Evolutionary conservation across 2,329 filamentous ascomycete species (phyloP).

Genomic region (Hortaea werneckii): DNA sequence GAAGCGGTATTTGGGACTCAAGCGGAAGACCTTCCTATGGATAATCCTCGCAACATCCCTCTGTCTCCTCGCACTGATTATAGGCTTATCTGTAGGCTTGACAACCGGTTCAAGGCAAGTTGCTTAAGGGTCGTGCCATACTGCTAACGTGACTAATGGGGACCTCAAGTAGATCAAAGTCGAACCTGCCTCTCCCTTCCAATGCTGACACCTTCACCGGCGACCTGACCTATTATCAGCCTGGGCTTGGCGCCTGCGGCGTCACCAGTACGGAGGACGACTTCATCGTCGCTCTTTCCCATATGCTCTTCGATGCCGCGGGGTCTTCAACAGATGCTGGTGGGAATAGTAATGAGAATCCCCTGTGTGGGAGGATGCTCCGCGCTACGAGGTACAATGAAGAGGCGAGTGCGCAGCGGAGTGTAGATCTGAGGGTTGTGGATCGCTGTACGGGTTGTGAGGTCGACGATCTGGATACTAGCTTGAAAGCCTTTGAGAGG

Average conservation of each 20-base stretch:
- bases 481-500: constrained; percentile 36
- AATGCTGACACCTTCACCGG: constrained; percentile 47
- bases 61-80: constrained; percentile 29
- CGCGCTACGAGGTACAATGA: constrained; percentile 44
- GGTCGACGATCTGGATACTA: constrained; percentile 41
- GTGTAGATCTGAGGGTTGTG: constrained; percentile 54
- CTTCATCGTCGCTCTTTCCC: constrained; percentile 56
- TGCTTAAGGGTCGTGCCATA: background rate
- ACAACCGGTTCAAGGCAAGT: constrained; percentile 9
- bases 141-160: too few relatives aligned
- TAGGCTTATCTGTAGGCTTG: constrained; percentile 34
- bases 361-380: constrained; percentile 58
- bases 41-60: constrained; percentile 23
- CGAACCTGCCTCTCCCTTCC: constrained; percentile 41
- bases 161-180: background rate
- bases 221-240: constrained; percentile 60
- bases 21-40: constrained; percentile 29
- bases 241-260: constrained; percentile 61
- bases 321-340: constrained; percentile 28
- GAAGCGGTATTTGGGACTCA: constrained; percentile 29
- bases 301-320: constrained; percentile 54
- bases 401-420: constrained; percentile 36
- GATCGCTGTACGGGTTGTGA: constrained; percentile 52
- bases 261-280: constrained; percentile 44
- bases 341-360: constrained; percentile 50